Conservation (phyloP, 148 eudicot genomes). For the Amaranthus palmeri region DNA sequence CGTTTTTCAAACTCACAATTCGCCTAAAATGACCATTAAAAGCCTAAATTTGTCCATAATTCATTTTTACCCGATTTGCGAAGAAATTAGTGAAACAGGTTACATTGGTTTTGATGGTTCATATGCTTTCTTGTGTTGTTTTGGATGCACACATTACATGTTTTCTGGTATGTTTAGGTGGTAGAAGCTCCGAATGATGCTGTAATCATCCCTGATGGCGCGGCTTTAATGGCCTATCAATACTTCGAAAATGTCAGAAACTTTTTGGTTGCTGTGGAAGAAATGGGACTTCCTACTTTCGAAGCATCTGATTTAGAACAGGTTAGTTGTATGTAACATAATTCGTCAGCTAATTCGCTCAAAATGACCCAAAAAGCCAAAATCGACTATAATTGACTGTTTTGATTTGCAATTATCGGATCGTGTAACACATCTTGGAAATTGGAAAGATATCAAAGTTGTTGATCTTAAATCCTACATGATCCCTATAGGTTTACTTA, state of each 20-base stretch:
- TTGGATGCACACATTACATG: background rate
- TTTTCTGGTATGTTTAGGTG: constrained; percentile 40
- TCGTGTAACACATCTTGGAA: background rate
- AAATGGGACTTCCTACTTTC: constrained; percentile 81
- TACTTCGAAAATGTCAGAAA: constrained; percentile 87
- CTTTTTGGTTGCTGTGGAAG: constrained; percentile 69
- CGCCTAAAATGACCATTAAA: no score
- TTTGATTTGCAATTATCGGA: no score
- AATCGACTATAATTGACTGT: no score
- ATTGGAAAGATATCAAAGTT: background rate
- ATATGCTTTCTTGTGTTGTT: background rate
- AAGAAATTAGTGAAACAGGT: no score
- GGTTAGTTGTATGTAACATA: constrained; percentile 31
- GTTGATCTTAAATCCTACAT: background rate
- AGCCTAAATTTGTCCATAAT: no score
- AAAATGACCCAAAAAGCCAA: no score
- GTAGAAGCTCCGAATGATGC: constrained; percentile 69
- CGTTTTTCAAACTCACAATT: no score
- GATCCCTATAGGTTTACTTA: background rate
- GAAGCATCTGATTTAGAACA: constrained; percentile 91
- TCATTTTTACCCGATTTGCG: no score
- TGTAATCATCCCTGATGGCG: constrained; percentile 66
- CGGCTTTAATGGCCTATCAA: constrained; percentile 77
- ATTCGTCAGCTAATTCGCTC: no score
- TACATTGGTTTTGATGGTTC: background rate